Conservation (phyloP, 352 stramenopile species). For the Aphanomyces cochlioides region DNA sequence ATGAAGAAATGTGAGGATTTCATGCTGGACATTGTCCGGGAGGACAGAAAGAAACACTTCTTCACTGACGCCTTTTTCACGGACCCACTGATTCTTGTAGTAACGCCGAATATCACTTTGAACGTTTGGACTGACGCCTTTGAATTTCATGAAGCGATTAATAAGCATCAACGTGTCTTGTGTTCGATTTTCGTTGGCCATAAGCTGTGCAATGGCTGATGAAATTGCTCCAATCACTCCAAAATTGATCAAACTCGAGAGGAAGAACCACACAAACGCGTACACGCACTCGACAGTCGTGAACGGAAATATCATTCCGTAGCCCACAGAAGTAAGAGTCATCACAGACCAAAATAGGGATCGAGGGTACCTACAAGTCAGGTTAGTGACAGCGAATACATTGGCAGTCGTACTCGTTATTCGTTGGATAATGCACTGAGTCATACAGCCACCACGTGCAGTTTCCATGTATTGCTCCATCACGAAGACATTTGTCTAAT, state of each 20-base stretch:
- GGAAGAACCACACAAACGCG: constrained; percentile 58
- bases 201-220: constrained; percentile 70
- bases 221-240: constrained; percentile 73
- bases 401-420: constrained; percentile 37
- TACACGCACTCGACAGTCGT: constrained; percentile 67
- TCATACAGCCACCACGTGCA: constrained; percentile 75
- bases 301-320: constrained; percentile 72
- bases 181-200: constrained; percentile 50
- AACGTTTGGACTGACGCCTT: constrained; percentile 52
- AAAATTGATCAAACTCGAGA: constrained; percentile 74
- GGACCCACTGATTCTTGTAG: constrained; percentile 75
- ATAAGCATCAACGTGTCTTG: constrained; percentile 66
- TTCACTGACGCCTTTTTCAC: constrained; percentile 68
- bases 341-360: constrained; percentile 77
- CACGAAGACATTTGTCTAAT: constrained; percentile 4
- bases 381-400: constrained; percentile 39
- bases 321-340: constrained; percentile 67
- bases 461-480: constrained; percentile 37
- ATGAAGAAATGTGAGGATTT: constrained; percentile 69
- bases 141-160: constrained; percentile 62
- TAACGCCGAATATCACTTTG: constrained; percentile 61
- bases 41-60: constrained; percentile 52
- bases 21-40: constrained; percentile 54
- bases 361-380: constrained; percentile 53
- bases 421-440: constrained; percentile 24